Evolutionary conservation across 495 filamentous ascomycete genomes (phyloP).

Genomic region (Xylaria sp.): DNA sequence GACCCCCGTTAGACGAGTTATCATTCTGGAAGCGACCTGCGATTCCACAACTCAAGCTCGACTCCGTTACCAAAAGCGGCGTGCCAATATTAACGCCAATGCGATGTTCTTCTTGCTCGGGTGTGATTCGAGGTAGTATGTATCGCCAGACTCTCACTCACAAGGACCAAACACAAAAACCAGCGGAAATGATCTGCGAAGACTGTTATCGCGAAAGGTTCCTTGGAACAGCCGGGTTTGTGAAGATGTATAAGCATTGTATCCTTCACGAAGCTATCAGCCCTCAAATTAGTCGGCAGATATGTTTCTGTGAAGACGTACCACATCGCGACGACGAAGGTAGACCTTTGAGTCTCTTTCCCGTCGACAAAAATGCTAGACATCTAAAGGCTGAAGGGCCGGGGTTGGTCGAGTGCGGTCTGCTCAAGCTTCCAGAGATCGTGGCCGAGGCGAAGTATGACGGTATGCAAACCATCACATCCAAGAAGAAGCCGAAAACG

Average conservation of each 20-base stretch:
- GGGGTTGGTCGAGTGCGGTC: background rate
- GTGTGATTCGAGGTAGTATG: conserved; percentile 3
- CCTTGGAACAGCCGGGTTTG: background rate
- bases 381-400: background rate
- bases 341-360: background rate
- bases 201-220: conserved; percentile 7
- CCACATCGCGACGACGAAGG: background rate
- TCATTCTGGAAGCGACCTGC: conserved; percentile 7
- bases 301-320: background rate
- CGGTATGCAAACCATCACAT: conserved; percentile 1
- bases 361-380: background rate
- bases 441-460: conserved; percentile 7
- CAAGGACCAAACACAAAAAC: background rate
- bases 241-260: conserved; percentile 3
- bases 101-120: conserved; percentile 6
- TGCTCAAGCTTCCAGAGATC: conserved; percentile 2
- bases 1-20: background rate
- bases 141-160: background rate
- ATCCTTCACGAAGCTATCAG: background rate
- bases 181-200: background rate
- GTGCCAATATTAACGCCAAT: background rate
- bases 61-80: conserved; percentile 2
- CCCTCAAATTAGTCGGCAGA: background rate
- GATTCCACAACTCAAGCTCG: conserved; percentile 2
- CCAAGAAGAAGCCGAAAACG: background rate